Evolutionary conservation across 352 stramenopile species (phyloP), one percentile per base, ranked within the genome.

Genomic region (Phytophthora cryptogea): DNA sequence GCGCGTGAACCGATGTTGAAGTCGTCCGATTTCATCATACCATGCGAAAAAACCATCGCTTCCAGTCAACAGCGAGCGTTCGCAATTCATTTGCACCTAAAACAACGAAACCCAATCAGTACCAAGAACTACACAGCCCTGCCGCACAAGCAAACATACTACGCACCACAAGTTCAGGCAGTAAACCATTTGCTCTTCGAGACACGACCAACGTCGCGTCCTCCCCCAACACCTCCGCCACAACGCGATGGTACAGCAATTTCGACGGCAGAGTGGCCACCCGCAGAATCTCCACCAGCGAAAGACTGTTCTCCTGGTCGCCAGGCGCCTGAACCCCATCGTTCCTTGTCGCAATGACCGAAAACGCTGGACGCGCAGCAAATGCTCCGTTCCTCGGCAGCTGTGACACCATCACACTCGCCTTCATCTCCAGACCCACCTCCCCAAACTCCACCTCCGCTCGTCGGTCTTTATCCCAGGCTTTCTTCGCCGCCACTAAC

Each of bases 1-100:
- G 33, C 66, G 56, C 14, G 80, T 89, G 60, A 92, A 92, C 33
- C 81, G 78, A 42, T 87, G 74, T 20, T 61, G 37, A 43, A 64
- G 55, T 14, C 23, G 37, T 16, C 76, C 78, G 4, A 28, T 23
- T 8, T 69, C 41, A 28, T 74, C 63, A 13, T 77, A 83, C 63
- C 64, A 78, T 4, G 63, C 72, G 55, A 87, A 89, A 59, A 86
- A 89, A 0, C 68, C 64, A 39, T 76, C 66, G 27, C 51, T 42
- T 5, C 47, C 68, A 0, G 53, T 62, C 41, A 78, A 42, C 13
- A 78, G 9, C 2, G 58, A 70, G 0, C 27, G 36, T 32, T 66
- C 36, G 9, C 30, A 5, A 13, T 54, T 27, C 27, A 68, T 47
- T 31, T 68, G 52, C 8, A 74, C 42, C 68, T 76, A 46, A 4